Evolutionary conservation across 2,329 filamentous ascomycete genomes (phyloP).

Genomic region (Diaporthe sp.): DNA sequence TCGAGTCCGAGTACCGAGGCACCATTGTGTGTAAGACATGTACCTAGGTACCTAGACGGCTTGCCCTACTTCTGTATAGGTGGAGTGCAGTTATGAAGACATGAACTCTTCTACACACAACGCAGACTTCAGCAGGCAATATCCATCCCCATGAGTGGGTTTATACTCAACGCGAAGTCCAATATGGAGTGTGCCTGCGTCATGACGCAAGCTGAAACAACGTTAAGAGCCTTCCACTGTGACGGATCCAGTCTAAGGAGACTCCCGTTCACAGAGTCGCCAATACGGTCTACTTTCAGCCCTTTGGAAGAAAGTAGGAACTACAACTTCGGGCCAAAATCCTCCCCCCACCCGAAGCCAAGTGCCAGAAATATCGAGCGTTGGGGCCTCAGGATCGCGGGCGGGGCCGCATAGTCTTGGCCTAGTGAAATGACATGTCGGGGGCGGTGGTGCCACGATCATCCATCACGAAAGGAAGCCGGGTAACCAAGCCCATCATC

Average conservation of each 20-base stretch:
- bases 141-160: background rate
- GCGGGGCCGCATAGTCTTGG: background rate
- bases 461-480: conserved; percentile 31
- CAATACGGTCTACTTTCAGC: background rate
- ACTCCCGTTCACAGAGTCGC: conserved; percentile 5
- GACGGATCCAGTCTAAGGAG: conserved; percentile 11
- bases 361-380: conserved; percentile 10
- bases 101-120: background rate
- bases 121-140: background rate
- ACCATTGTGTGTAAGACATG: background rate
- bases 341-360: background rate
- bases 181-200: conserved; percentile 1
- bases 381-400: conserved; percentile 22
- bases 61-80: background rate
- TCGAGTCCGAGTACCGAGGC: background rate
- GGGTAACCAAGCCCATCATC: conserved; percentile 14
- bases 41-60: background rate
- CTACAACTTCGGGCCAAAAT: background rate
- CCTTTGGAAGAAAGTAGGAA: background rate
- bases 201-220: conserved; percentile 28
- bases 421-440: conserved; percentile 12
- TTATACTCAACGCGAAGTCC: conserved; percentile 20
- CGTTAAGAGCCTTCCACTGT: conserved; percentile 17
- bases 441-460: conserved; percentile 23
- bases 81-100: background rate